Base-by-base conservation (phyloP, 306 rosid species). In the Cicer chorassanicum region DNA sequence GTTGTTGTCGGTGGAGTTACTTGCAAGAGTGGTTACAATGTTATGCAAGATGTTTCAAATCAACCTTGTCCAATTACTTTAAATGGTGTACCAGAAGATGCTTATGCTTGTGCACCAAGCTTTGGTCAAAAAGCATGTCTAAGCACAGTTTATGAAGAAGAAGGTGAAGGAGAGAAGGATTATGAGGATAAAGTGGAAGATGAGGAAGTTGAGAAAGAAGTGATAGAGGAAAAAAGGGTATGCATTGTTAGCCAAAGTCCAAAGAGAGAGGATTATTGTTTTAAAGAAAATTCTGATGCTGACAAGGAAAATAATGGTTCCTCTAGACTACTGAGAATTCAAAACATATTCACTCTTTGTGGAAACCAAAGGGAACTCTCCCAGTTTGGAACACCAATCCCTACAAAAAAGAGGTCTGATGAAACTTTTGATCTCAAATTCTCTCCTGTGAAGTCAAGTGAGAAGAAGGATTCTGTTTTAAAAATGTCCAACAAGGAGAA, bases 311-410 rank as follows among this genome's bases (percentile, higher is more conserved):
- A 78, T 6, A 36, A 75, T 0, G 86, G 66, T 4, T 82, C 87
- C 44, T 80, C 78, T 9, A 85, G 93, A 78, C 63, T 81, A 7
- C 18, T 87, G 67, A 87, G 98, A 69, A 92, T 95, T 48, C 93
- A 89, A 46, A 95, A 88, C 43, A 95, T 95, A 76, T 95, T 95
- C 73, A 86, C 99, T 51, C 93, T 95, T 14, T 95, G 99, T 82
- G 99, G 99, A 43, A 92, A 90, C 80, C 87, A 92, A 29, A 92
- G 98, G 81, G 97, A 92, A 76, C 89, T 95, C 16, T 86, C 96
- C 2, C 96, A 89, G 38, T 82, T 82, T 63, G 71, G 75, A 76
- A 80, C 86, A 45, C 90, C 90, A 45, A 16, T 76, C 6, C 82
- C 89, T 14, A 61, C 84, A 5, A 85, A 84, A 72, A 86, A 73